Evolutionary conservation across 1,139 yeast species (phyloP), one percentile per base, ranked within the genome.

Genomic region (Protomyces inundatus): DNA sequence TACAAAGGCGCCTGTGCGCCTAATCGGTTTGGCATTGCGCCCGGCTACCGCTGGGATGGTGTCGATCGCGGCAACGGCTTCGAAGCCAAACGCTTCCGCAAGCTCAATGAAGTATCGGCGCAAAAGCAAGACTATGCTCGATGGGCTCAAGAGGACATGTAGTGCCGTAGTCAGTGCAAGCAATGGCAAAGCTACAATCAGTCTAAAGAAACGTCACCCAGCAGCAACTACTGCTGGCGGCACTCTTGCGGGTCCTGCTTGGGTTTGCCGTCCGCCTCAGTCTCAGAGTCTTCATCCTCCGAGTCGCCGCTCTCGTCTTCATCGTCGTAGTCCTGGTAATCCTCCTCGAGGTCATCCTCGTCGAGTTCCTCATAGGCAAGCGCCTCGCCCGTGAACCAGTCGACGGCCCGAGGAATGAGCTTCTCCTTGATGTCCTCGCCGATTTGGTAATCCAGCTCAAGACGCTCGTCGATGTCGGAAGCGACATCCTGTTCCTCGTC

Each of bases 361-460:
- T 72, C 75, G 55, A 73, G 68, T 35, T 79, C 84, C 45, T 79
- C 84, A 64, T 79, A 80, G 59, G 65, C 83, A 66, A 91, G 83
- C n/a, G 98, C 98, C 70, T 88, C 90, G 61, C 98, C 98, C 16
- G 98, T 91, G 76, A 90, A 93, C 98, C 98, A 93, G 76, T 91
- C 97, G 71, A 93, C 84, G 64, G 98, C 98, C 73, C 97, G 85
- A 69, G 98, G 97, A 70, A 93, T 87, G 74, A 93, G 83, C 76
- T 95, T 87, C 76, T 95, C 98, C 80, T 95, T 93, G 75, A 93
- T 85, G 73, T 90, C 95, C 77, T 93, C 99, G 67, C 98, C 99
- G 69, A 91, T 81, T 74, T 91, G 95, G 79, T 93, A 95, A 77
- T 93, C 99, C 72, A 88, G 80, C 72, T 91, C 97, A 71, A 93